These are phyloP conservation scores for Colletotrichum sp. DNA, from an alignment of 2,329 filamentous ascomycete species.

Conservation along the genomic window DNA sequence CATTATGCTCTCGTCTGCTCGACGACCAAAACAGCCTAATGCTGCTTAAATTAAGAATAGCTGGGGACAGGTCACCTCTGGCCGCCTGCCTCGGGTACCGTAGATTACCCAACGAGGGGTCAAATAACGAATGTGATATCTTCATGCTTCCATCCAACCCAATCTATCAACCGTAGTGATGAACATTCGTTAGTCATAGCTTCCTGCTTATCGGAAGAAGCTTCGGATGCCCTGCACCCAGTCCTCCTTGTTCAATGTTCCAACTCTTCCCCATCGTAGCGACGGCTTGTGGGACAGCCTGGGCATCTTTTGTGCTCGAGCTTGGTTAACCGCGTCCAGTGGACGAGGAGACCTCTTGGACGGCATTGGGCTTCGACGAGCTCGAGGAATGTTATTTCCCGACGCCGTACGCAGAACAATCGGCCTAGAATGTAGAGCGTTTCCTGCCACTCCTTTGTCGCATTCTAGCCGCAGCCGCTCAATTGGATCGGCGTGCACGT, in stretches of 20 bases:
- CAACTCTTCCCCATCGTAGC: slow-evolving; percentile 41
- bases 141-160: background rate
- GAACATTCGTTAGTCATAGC: background rate
- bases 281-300: slow-evolving; percentile 28
- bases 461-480: background rate
- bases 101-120: background rate
- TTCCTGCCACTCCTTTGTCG: background rate
- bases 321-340: slow-evolving; percentile 31
- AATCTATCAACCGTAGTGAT: background rate
- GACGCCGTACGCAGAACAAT: slow-evolving; percentile 24
- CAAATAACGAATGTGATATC: background rate
- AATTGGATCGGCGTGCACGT: slow-evolving; percentile 4
- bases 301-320: background rate
- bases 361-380: slow-evolving; percentile 16
- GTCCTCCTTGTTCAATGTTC: slow-evolving; percentile 39
- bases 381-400: slow-evolving; percentile 26
- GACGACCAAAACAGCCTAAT: background rate
- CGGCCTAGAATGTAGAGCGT: background rate
- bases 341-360: slow-evolving; percentile 25
- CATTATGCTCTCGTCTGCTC: slow-evolving; percentile 15
- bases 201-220: slow-evolving; percentile 44
- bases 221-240: slow-evolving; percentile 47
- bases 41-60: background rate
- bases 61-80: background rate
- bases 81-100: background rate